A percentile compares a stretch with the other conserved stretches of the same genome.
These are phyloP conservation scores for Pleurotus eryngii DNA, from an alignment of 768 basidiomycete species.

Conservation along the genomic window DNA sequence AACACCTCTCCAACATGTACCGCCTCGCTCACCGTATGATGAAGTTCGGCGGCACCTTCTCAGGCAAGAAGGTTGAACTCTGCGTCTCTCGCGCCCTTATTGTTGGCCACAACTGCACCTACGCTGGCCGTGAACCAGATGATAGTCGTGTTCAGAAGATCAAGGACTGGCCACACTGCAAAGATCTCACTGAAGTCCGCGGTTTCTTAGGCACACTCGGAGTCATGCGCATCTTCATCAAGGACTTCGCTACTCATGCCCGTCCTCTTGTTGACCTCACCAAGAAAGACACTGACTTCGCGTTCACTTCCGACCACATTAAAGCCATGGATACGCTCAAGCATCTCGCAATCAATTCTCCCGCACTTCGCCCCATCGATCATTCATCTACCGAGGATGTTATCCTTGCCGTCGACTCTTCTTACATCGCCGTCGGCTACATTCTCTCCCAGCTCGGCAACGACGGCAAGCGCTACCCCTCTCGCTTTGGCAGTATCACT, in stretches of 20 bases:
- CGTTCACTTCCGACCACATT: constrained; percentile 3
- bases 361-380: constrained; percentile 20
- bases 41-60: constrained; percentile 29
- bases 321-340: constrained; percentile 11
- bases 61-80: constrained; percentile 22
- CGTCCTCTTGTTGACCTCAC: constrained; percentile 22
- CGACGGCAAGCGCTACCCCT: constrained; percentile 18
- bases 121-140: constrained; percentile 27
- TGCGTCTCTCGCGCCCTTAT: not conserved
- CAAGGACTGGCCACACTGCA: constrained; percentile 22
- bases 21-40: constrained; percentile 17
- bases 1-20: constrained; percentile 11
- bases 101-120: constrained; percentile 27
- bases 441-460: constrained; percentile 31
- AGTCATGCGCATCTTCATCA: constrained; percentile 24
- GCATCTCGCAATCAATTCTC: not conserved
- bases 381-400: constrained; percentile 17
- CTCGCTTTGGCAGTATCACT: constrained; percentile 34
- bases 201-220: constrained; percentile 28
- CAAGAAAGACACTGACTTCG: constrained; percentile 22
- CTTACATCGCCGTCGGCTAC: constrained; percentile 30
- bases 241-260: constrained; percentile 17
- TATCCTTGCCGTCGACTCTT: constrained; percentile 35
- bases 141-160: constrained; percentile 22
- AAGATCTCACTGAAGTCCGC: constrained; percentile 12